These are phyloP conservation scores for Aspergillus leporis DNA, from an alignment of 495 filamentous ascomycete species.

Conservation along the genomic window DNA sequence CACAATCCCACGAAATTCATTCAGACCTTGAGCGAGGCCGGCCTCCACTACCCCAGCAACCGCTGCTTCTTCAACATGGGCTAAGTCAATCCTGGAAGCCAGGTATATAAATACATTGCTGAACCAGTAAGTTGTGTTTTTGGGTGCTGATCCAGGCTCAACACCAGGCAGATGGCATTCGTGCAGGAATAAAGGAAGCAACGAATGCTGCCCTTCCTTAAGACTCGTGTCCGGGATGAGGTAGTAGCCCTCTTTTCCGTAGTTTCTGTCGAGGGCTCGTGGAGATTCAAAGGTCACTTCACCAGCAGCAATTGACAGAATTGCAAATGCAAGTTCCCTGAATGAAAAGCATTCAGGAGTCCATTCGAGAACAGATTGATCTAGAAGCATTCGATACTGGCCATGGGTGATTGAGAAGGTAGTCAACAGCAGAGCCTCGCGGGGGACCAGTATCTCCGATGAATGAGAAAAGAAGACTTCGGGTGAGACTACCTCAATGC, in stretches of 20 bases:
- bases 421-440: constrained; percentile 7
- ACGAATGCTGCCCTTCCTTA: background rate
- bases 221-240: constrained; percentile 5
- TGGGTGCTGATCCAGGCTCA: constrained; percentile 21
- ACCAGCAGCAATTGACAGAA: constrained; percentile 23
- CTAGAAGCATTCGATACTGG: constrained; percentile 9
- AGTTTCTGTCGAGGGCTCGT: constrained; percentile 7
- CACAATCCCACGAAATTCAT: constrained; percentile 17
- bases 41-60: constrained; percentile 17
- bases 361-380: constrained; percentile 15
- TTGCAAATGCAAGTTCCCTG: constrained; percentile 21
- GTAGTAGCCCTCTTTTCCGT: constrained; percentile 17
- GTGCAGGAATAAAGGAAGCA: constrained; percentile 19
- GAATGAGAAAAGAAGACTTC: background rate
- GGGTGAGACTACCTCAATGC: constrained; percentile 4
- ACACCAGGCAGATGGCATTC: constrained; percentile 18
- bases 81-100: constrained; percentile 16
- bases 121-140: constrained; percentile 19
- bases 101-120: constrained; percentile 19
- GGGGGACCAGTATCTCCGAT: background rate
- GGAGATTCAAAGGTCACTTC: constrained; percentile 13
- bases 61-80: constrained; percentile 21
- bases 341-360: constrained; percentile 12
- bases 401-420: background rate
- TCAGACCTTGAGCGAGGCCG: constrained; percentile 15